Conservation (phyloP, 2,329 filamentous ascomycete species). For the Trichoderma endophyticum region DNA sequence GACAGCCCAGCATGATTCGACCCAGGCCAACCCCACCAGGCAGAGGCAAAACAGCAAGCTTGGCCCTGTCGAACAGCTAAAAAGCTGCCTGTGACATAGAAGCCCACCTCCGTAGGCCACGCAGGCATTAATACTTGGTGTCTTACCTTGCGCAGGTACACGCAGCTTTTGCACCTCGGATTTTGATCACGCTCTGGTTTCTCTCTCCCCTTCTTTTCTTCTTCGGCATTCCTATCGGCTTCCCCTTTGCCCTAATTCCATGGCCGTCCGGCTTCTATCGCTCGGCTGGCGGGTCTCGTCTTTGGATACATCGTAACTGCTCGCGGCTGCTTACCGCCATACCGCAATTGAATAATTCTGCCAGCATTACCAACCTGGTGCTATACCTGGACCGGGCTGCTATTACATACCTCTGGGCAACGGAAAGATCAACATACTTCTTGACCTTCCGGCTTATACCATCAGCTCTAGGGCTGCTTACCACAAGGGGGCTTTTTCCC, state of each 20-base stretch:
- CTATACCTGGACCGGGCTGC: background rate
- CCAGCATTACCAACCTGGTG: background rate
- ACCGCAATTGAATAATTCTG: background rate
- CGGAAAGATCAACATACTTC: background rate
- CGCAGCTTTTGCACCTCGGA: background rate
- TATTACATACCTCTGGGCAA: background rate
- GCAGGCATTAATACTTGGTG: background rate
- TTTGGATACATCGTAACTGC: conserved; percentile 15
- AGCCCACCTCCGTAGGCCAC: background rate
- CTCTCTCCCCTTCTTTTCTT: background rate
- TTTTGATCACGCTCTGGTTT: background rate
- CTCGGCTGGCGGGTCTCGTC: conserved; percentile 13
- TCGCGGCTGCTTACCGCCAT: background rate
- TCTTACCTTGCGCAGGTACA: background rate
- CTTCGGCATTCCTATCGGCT: background rate
- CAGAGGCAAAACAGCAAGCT: background rate
- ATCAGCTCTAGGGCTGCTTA: background rate
- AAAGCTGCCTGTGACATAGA: background rate
- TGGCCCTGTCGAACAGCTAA: background rate
- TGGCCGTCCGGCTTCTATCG: conserved; percentile 3
- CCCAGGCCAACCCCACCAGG: background rate
- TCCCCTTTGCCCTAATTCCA: background rate
- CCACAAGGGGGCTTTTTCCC: background rate
- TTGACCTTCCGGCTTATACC: background rate
- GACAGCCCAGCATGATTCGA: background rate